Percentiles rank a stretch among this genome's conserved stretches.
Conservation (phyloP, 345 rosid genomes). For the Pugionium cornutum region DNA sequence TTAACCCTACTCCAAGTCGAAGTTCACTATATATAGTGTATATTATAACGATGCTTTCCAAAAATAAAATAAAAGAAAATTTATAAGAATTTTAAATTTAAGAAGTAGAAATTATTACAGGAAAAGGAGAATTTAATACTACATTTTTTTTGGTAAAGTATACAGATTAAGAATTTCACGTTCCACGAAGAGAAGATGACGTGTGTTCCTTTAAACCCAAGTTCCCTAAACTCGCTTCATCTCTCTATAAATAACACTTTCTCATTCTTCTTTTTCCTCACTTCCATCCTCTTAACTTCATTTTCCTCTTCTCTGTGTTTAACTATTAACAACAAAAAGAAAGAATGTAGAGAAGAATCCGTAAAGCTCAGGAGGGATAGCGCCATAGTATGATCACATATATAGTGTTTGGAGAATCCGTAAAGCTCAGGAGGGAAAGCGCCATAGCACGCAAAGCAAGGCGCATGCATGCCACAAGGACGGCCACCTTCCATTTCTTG, state of each 20-base stretch:
- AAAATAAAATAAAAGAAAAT: constrained; percentile 3
- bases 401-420: no score
- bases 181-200: constrained; percentile 27
- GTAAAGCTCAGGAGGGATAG: constrained; percentile 92
- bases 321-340: neutral
- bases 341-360: constrained; percentile 56
- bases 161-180: constrained; percentile 18
- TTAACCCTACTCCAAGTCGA: no score
- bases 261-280: constrained; percentile 23
- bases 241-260: constrained; percentile 34
- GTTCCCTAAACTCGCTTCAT: constrained; percentile 20
- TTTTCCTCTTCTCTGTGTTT: neutral
- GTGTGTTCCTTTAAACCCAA: constrained; percentile 33
- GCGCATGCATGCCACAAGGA: no score
- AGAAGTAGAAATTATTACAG: neutral
- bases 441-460: no score
- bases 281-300: constrained; percentile 24
- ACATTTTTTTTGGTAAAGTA: neutral
- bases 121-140: neutral
- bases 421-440: no score
- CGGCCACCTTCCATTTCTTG: no score
- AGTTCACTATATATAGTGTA: no score
- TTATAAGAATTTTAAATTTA: neutral
- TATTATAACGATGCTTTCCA: constrained; percentile 16
- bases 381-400: constrained; percentile 46